A percentile compares a stretch with the other conserved stretches of the same genome.
These are phyloP conservation scores for Datura wrightii DNA, from an alignment of 257 asterid genomes.

Conservation along the genomic window DNA sequence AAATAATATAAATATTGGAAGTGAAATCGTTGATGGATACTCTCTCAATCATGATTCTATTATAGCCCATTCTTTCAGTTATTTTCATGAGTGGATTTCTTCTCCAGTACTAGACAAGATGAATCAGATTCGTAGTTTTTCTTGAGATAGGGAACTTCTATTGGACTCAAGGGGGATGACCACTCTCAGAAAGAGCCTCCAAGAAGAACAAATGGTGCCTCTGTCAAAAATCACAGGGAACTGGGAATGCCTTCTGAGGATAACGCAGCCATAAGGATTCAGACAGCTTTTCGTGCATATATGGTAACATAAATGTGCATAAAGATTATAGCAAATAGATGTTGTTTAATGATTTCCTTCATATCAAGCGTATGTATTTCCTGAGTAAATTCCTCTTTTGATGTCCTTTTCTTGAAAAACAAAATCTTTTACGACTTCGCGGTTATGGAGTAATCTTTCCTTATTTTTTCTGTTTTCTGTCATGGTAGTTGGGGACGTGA, in stretches of 20 bases:
- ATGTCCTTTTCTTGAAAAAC: neutral
- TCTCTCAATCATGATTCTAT: neutral
- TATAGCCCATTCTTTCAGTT: neutral
- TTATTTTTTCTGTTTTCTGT: neutral
- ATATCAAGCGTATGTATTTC: neutral
- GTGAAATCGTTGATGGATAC: neutral
- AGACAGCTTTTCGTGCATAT: constrained; percentile 78
- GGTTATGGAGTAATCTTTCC: neutral
- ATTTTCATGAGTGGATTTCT: neutral
- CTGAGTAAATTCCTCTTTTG: neutral
- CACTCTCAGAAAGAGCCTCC: constrained; percentile 36
- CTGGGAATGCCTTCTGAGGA: constrained; percentile 51
- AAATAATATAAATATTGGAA: neutral
- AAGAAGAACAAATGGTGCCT: constrained; percentile 40
- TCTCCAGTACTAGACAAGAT: constrained; percentile 4
- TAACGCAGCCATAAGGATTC: constrained; percentile 80
- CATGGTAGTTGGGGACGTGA: neutral
- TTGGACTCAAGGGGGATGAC: neutral
- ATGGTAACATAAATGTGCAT: constrained; percentile 36
- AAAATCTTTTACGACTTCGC: neutral
- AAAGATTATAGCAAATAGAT: neutral
- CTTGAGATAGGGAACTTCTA: constrained; percentile 24
- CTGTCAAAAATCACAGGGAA: constrained; percentile 40
- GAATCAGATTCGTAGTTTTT: neutral
- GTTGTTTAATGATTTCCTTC: neutral